phyloP scores from a whole-genome alignment of 2,329 filamentous ascomycete genomes.

The Fusarium concolor region DNA sequence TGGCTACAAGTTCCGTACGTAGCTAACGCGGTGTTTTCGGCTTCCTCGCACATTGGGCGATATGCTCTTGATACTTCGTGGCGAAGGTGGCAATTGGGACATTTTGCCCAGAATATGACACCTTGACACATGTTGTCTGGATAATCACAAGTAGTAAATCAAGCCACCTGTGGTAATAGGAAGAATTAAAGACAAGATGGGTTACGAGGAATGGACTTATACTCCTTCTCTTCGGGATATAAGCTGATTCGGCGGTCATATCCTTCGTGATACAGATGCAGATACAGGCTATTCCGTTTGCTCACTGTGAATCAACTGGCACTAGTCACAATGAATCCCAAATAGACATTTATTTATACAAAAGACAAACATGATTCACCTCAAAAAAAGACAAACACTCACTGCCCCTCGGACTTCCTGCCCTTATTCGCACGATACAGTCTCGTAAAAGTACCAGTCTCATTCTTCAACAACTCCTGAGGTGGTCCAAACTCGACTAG shows the following conservation, averaged over 20 bases:
- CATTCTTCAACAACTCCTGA: constrained; percentile 34
- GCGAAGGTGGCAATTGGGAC: constrained; percentile 12
- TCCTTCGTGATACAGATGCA: not conserved
- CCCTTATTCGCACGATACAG: constrained; percentile 44
- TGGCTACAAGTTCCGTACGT: constrained; percentile 17
- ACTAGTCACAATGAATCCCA: not conserved
- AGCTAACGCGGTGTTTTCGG: not conserved
- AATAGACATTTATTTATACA: not conserved
- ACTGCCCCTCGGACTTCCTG: constrained; percentile 3
- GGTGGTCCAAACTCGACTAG: constrained; percentile 49
- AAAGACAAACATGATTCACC: not conserved
- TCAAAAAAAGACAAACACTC: not conserved
- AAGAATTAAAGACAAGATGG: not conserved
- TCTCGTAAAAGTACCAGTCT: constrained; percentile 40
- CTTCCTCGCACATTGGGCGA: constrained; percentile 22
- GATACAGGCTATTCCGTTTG: no score
- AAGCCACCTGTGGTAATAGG: no score
- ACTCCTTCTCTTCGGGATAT: not conserved
- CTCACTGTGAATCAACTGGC: not conserved
- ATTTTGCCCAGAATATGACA: constrained; percentile 24
- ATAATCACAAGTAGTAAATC: not conserved
- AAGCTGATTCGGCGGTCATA: not conserved
- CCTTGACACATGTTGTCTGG: constrained; percentile 18
- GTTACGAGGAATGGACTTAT: not conserved
- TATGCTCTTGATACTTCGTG: constrained; percentile 26